Evolutionary conservation across 805 yeast species (phyloP), one percentile per base, ranked within the genome.

Genomic region (Suhomyces emberorum): DNA sequence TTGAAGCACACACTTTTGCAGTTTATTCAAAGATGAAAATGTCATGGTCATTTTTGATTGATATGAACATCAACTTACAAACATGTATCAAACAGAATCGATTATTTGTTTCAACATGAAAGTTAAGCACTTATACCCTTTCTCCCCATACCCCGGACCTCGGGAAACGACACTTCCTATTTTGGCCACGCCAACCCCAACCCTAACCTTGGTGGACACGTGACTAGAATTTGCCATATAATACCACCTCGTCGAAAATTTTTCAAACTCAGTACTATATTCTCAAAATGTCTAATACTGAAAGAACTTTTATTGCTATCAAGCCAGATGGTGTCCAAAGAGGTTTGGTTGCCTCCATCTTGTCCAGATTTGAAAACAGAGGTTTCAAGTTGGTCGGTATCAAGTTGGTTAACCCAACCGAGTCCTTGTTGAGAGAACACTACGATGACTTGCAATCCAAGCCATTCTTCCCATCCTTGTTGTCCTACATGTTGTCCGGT

Each of bases 301-400:
- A 85, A 73, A 83, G 95, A 83, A 85, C 95, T 63, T 85, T 85
- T 65, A 85, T 85, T 74, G 95, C 95, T 52, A 81, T 85, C 63
- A 85, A 85, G 81, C 99, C 99, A 73, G 99, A 93, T 73, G 99
- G 98, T 74, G 98, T 93, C 79, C 98, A 93, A 79, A 88, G 99
- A 76, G 98, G 98, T 48, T 77, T 93, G 66, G 77, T 91, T 73
- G 72, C 95, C 65, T 77, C 84, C 55, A 89, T 93, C 76, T 65
- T 93, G 54, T 76, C 82, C 57, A 88, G 98, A 73, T 93, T 95
- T 72, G 96, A 89, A 78, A 75, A 81, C 77, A 87, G 95, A 74
- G 99, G 98, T 58, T 93, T 70, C 88, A 93, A 91, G 76, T 81
- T 93, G 59, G 98, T 91, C 51, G 98, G 85, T 57, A 83, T 93